Conservation (phyloP, 1,284 basidiomycete genomes). For the Athelia sp. region DNA sequence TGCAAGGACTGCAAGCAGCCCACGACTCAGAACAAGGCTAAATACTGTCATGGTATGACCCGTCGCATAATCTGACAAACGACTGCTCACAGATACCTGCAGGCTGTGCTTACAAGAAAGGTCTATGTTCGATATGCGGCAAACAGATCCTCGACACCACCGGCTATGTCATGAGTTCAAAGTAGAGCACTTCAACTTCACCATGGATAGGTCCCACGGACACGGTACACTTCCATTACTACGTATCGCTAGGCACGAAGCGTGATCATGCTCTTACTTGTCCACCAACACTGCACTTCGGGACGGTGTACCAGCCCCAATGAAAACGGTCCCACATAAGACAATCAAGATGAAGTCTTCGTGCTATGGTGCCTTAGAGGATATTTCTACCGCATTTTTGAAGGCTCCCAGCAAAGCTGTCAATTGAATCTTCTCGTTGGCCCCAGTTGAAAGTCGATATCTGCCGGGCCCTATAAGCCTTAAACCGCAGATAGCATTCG, state of each 20-base stretch:
- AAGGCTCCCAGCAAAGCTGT: constrained; percentile 90
- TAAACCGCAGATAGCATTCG: neutral
- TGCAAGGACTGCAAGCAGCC: constrained; percentile 82
- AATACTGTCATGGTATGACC: constrained; percentile 74
- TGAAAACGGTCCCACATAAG: no score
- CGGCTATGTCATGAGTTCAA: constrained; percentile 40
- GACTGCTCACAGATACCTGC: constrained; percentile 7
- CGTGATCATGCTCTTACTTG: no score
- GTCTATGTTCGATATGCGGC: constrained; percentile 78
- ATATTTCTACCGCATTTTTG: constrained; percentile 86
- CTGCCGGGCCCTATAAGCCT: constrained; percentile 36
- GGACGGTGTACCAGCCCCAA: no score
- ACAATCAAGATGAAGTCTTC: neutral
- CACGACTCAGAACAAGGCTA: constrained; percentile 77
- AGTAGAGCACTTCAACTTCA: neutral
- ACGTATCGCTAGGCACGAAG: no score
- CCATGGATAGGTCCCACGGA: no score
- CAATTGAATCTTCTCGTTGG: constrained; percentile 91
- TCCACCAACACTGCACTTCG: no score
- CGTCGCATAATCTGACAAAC: constrained; percentile 5
- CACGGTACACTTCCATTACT: no score
- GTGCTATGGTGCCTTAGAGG: constrained; percentile 28
- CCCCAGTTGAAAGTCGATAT: constrained; percentile 89
- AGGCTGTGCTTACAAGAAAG: constrained; percentile 86
- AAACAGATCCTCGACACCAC: constrained; percentile 78